Percentiles rank a stretch among this genome's conserved stretches.
Conservation (phyloP, 2,329 filamentous ascomycete genomes). For the Proliferodiscus dingleyae region DNA sequence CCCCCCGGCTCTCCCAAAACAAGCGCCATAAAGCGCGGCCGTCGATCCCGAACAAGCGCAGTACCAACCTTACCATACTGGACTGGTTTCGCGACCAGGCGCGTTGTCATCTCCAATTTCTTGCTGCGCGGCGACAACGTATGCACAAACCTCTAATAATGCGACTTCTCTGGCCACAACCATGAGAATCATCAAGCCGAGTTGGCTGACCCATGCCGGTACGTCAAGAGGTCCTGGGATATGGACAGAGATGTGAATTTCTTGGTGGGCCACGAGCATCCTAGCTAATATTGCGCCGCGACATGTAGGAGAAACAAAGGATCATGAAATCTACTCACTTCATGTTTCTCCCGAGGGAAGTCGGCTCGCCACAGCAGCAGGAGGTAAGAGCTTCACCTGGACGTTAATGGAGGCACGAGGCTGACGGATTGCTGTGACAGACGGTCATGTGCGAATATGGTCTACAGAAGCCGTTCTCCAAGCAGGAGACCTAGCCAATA, state of each 20-base stretch:
- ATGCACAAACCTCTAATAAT: too few relatives aligned
- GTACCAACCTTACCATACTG: conserved; percentile 3
- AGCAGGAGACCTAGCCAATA: conserved; percentile 65
- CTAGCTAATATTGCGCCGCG: conserved; percentile 27
- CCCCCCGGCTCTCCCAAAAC: background rate
- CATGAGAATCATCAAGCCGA: conserved; percentile 89
- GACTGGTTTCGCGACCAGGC: too few relatives aligned
- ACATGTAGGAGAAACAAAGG: conserved; percentile 79
- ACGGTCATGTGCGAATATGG: conserved; percentile 97
- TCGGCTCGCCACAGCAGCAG: conserved; percentile 87
- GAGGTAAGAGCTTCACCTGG: conserved; percentile 52
- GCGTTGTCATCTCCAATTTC: too few relatives aligned
- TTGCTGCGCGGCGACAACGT: too few relatives aligned
- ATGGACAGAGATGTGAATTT: too few relatives aligned
- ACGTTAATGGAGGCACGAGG: conserved; percentile 7
- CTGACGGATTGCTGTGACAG: conserved; percentile 39
- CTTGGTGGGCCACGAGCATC: too few relatives aligned
- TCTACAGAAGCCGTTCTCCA: conserved; percentile 91
- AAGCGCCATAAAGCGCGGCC: background rate
- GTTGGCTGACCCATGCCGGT: conserved; percentile 94
- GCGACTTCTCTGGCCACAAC: conserved; percentile 23
- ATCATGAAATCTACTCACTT: conserved; percentile 98
- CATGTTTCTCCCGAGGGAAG: conserved; percentile 93
- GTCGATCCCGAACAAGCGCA: background rate
- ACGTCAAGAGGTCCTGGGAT: too few relatives aligned